Evolutionary conservation across 2,329 filamentous ascomycete species (phyloP).

Genomic region (Cladophialophora exuberans): DNA sequence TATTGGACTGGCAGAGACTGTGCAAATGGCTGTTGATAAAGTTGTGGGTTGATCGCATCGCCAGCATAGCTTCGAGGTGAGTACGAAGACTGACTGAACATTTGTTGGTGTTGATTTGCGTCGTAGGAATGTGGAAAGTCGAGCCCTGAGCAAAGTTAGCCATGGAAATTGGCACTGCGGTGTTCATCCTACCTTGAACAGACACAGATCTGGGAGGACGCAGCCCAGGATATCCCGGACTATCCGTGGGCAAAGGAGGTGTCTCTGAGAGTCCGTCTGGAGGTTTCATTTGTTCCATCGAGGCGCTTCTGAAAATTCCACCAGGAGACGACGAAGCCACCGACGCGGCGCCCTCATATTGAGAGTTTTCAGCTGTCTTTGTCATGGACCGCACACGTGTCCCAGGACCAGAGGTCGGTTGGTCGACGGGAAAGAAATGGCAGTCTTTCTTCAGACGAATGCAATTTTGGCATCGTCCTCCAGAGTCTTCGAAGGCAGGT

Average conservation of each 20-base stretch:
- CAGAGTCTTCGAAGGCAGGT: slow-evolving; percentile 69
- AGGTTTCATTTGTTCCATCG: slow-evolving; percentile 22
- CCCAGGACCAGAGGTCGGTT: slow-evolving; percentile 59
- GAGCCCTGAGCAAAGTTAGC: slow-evolving; percentile 18
- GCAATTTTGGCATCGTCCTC: slow-evolving; percentile 86
- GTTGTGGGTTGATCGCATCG: slow-evolving; percentile 21
- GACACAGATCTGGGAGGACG: slow-evolving; percentile 17
- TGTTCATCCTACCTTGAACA: slow-evolving; percentile 10
- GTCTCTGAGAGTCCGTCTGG: slow-evolving; percentile 12
- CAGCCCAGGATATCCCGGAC: slow-evolving; percentile 18
- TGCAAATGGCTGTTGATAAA: slow-evolving; percentile 19
- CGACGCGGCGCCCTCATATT: slow-evolving; percentile 49
- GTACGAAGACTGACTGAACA: slow-evolving; percentile 13
- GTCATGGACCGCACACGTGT: slow-evolving; percentile 50
- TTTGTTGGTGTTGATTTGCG: slow-evolving; percentile 11
- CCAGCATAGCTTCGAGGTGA: slow-evolving; percentile 11
- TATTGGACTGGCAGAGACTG: slow-evolving; percentile 10
- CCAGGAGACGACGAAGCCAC: slow-evolving; percentile 53
- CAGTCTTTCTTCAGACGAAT: slow-evolving; percentile 94
- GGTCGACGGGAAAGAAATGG: slow-evolving; percentile 87
- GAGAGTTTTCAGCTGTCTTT: slow-evolving; percentile 45
- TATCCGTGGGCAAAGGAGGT: slow-evolving; percentile 17
- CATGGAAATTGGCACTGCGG: background rate
- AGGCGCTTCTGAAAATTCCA: slow-evolving; percentile 24
- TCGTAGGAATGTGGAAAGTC: slow-evolving; percentile 20